Evolutionary conservation across 352 stramenopile genomes (phyloP).

Genomic region (Lagenidium giganteum): DNA sequence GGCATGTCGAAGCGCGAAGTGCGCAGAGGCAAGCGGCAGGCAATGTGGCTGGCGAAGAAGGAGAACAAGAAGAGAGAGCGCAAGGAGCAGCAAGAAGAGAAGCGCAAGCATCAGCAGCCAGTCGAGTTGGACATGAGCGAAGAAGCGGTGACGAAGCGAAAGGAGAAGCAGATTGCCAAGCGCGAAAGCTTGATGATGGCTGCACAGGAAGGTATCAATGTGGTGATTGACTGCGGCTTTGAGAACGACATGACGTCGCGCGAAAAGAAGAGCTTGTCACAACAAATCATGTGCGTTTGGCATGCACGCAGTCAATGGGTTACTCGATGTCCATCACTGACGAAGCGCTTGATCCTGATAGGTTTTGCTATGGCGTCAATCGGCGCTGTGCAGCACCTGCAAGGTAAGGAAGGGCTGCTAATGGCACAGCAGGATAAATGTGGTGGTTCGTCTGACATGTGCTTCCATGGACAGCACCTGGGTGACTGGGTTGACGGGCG

Average conservation of each 20-base stretch:
- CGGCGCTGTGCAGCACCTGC: constrained; percentile 44
- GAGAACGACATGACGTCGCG: constrained; percentile 91
- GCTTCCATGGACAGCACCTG: constrained; percentile 34
- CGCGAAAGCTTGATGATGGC: constrained; percentile 73
- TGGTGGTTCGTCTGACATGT: no score
- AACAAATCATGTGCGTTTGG: constrained; percentile 90
- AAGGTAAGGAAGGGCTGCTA: constrained; percentile 21
- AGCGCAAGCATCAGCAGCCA: constrained; percentile 26
- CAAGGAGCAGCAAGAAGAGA: constrained; percentile 28
- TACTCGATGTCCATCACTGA: background rate
- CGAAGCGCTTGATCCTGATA: constrained; percentile 9
- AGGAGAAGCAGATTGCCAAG: constrained; percentile 60
- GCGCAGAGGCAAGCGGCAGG: constrained; percentile 51
- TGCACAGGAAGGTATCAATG: constrained; percentile 70
- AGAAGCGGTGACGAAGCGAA: constrained; percentile 55
- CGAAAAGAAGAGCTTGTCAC: constrained; percentile 91
- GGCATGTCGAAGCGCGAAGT: constrained; percentile 49
- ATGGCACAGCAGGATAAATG: no score
- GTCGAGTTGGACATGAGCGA: constrained; percentile 79
- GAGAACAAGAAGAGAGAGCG: constrained; percentile 81
- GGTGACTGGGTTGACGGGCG: constrained; percentile 67
- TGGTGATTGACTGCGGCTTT: constrained; percentile 94
- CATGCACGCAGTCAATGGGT: constrained; percentile 5
- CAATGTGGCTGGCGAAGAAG: constrained; percentile 77
- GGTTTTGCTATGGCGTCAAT: constrained; percentile 84